phyloP scores from a whole-genome alignment of 495 filamentous ascomycete genomes.

The Trichoderma orchidacearum region DNA sequence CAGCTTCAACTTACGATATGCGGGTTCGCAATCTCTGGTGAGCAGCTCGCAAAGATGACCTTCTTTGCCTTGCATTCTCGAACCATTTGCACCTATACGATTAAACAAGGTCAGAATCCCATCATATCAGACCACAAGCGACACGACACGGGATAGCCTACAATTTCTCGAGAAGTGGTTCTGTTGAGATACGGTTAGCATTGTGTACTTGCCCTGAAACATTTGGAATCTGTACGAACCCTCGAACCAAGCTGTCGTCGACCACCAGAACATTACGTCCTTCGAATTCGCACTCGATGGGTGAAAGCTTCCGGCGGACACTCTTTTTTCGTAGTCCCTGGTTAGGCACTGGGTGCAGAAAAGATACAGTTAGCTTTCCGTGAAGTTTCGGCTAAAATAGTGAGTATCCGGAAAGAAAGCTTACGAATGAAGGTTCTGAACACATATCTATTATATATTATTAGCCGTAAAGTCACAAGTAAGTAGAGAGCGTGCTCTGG shows the following conservation, averaged over 20 bases:
- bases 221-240: constrained; percentile 19
- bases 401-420: no score
- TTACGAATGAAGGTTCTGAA: no score
- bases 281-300: constrained; percentile 78
- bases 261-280: constrained; percentile 75
- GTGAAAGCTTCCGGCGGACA: constrained; percentile 64
- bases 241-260: constrained; percentile 88
- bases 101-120: neutral
- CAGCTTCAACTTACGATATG: constrained; percentile 24
- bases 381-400: no score
- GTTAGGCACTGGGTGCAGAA: constrained; percentile 16
- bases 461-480: no score
- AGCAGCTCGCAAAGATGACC: constrained; percentile 81
- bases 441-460: no score
- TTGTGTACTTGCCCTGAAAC: neutral
- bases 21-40: constrained; percentile 64
- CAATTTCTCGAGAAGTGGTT: constrained; percentile 64
- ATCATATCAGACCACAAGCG: constrained; percentile 13
- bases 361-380: neutral
- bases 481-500: no score
- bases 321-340: constrained; percentile 74
- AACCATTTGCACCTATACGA: constrained; percentile 48
- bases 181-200: neutral
- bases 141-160: no score
- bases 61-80: constrained; percentile 80